phyloP scores from a whole-genome alignment of 2,329 filamentous ascomycete species.

The Penicillium sp. region DNA sequence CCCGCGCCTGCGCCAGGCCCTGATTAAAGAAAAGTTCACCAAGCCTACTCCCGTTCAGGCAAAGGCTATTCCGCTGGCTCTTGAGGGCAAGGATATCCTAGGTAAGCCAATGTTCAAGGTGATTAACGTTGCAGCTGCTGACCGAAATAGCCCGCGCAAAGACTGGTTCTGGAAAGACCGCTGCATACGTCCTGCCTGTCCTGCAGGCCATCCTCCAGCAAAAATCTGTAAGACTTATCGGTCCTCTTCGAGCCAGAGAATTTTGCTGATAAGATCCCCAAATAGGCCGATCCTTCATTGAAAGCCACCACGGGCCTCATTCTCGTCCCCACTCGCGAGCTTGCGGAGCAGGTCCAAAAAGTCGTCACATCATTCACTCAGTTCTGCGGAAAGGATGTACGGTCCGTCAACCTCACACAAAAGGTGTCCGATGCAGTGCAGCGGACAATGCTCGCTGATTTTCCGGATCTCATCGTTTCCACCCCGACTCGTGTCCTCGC shows the following conservation, averaged over 20 bases:
- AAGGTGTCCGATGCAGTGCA: constrained; percentile 87
- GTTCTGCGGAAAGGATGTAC: constrained; percentile 80
- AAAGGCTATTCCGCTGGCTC: constrained; percentile 77
- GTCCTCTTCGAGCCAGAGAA: neutral
- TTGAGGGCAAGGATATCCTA: constrained; percentile 83
- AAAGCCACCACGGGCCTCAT: constrained; percentile 68
- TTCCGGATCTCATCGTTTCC: constrained; percentile 82
- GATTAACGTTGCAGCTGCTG: constrained; percentile 7
- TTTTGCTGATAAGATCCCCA: constrained; percentile 2
- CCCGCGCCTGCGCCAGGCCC: constrained; percentile 74
- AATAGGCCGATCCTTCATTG: constrained; percentile 33
- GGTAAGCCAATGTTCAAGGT: constrained; percentile 34
- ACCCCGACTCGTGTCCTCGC: constrained; percentile 80
- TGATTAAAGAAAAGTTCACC: constrained; percentile 76
- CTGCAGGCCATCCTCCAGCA: constrained; percentile 75
- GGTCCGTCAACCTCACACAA: constrained; percentile 78
- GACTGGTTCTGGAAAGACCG: constrained; percentile 94
- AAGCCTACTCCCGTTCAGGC: constrained; percentile 85
- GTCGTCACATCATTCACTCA: constrained; percentile 68
- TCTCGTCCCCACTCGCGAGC: constrained; percentile 87
- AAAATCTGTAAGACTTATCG: constrained; percentile 54
- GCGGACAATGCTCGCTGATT: constrained; percentile 75
- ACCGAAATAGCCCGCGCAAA: constrained; percentile 67
- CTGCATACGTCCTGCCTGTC: constrained; percentile 89
- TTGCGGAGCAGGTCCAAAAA: constrained; percentile 84